phyloP scores from a whole-genome alignment of 2,329 filamentous ascomycete species.

The Aspergillus luchuensis region DNA sequence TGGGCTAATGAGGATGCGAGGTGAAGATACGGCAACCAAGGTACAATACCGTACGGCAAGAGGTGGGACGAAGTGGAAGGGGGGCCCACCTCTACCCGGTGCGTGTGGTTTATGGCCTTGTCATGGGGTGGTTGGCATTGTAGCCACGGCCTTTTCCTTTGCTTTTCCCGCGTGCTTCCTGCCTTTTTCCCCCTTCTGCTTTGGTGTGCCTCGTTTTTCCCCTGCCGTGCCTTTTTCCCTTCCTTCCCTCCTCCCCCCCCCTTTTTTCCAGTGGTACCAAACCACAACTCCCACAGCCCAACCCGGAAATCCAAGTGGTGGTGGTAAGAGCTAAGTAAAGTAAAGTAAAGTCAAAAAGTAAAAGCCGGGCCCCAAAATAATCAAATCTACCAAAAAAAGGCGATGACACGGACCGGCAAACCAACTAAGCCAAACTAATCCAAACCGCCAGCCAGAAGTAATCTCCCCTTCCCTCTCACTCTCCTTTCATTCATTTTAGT shows the following conservation, averaged over 20 bases:
- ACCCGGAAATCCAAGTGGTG: background rate
- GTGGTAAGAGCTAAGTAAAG: background rate
- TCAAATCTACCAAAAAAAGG: background rate
- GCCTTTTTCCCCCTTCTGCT: background rate
- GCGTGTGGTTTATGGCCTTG: background rate
- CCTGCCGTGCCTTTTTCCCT: background rate
- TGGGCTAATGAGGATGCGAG: background rate
- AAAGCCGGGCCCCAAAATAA: background rate
- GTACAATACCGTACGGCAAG: background rate
- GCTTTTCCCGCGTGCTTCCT: background rate
- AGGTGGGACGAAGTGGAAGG: background rate
- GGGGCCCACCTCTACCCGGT: background rate
- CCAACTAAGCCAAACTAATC: background rate
- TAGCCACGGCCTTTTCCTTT: conserved; percentile 2
- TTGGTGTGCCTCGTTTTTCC: background rate
- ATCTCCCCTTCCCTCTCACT: conserved; percentile 3
- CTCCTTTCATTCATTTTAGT: conserved; percentile 1
- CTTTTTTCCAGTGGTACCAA: background rate
- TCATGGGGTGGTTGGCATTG: background rate
- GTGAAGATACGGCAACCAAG: background rate
- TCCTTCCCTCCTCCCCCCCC: background rate
- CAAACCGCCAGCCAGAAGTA: background rate
- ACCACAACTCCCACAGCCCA: background rate
- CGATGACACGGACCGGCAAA: background rate
- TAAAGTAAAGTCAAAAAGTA: background rate